phyloP scores from a whole-genome alignment of 306 rosid genomes.

The Prunus armeniaca region DNA sequence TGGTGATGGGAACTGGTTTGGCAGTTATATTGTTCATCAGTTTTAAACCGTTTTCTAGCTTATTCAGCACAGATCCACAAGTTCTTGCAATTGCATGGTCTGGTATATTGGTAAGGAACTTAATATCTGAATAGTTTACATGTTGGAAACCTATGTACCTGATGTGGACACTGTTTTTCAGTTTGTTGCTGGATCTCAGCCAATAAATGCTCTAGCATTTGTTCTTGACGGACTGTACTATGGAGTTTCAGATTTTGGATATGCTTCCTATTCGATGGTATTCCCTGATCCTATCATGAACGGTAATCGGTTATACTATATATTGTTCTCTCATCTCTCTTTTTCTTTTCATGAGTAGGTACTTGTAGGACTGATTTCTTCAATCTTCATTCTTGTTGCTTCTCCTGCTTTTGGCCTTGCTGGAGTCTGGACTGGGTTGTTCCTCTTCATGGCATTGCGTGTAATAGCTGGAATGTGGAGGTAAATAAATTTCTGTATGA shows the following conservation, averaged over 20 bases:
- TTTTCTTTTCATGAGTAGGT: slow-evolving; percentile 42
- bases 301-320: slow-evolving; percentile 6
- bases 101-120: slow-evolving; percentile 70
- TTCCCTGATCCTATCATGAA: slow-evolving; percentile 13
- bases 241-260: slow-evolving; percentile 91
- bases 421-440: slow-evolving; percentile 90
- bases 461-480: slow-evolving; percentile 84
- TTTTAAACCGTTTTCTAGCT: slow-evolving; percentile 67
- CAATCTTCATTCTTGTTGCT: slow-evolving; percentile 59
- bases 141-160: background rate
- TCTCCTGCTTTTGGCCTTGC: slow-evolving; percentile 75
- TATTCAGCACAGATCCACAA: slow-evolving; percentile 74
- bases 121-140: background rate
- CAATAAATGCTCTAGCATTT: slow-evolving; percentile 89
- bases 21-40: slow-evolving; percentile 66
- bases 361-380: slow-evolving; percentile 60
- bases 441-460: slow-evolving; percentile 85
- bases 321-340: slow-evolving; percentile 13
- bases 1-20: slow-evolving; percentile 59
- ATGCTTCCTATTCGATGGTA: slow-evolving; percentile 95
- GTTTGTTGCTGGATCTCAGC: slow-evolving; percentile 97
- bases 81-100: slow-evolving; percentile 74
- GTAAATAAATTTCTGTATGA: slow-evolving; percentile 31
- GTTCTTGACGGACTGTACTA: slow-evolving; percentile 92
- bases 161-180: slow-evolving; percentile 21